A percentile compares a stretch with the other conserved stretches of the same genome.
These are phyloP conservation scores for Taphrina wiesneri DNA, from an alignment of 1,139 yeast genomes.

Conservation along the genomic window DNA sequence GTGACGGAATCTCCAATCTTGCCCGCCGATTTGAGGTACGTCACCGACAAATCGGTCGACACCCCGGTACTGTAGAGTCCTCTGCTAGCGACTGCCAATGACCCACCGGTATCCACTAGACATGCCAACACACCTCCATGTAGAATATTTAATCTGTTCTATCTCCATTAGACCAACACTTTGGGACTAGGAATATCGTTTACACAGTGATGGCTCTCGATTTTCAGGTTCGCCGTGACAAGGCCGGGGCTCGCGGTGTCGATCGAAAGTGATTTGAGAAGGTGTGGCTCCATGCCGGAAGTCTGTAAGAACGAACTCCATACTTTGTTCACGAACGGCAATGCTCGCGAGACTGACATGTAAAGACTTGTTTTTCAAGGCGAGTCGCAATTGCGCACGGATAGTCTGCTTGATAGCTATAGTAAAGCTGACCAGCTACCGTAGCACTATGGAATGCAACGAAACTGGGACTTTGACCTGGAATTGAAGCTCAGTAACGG, in stretches of 20 bases:
- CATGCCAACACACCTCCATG: conserved; percentile 51
- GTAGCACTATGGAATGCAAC: too few species aligned
- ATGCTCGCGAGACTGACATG: conserved; percentile 13
- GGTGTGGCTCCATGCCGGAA: conserved; percentile 48
- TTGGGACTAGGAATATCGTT: background rate
- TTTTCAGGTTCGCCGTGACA: conserved; percentile 25
- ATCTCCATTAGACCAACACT: background rate
- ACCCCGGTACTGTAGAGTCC: conserved; percentile 52
- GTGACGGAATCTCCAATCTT: conserved; percentile 44
- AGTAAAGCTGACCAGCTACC: too few species aligned
- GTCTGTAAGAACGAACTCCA: conserved; percentile 46
- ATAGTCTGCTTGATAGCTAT: too few species aligned
- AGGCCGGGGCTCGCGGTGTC: conserved; percentile 17
- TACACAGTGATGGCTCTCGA: conserved; percentile 27
- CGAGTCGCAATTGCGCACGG: too few species aligned
- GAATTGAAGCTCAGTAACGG: background rate
- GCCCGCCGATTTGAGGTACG: conserved; percentile 50
- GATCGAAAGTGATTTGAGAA: conserved; percentile 40
- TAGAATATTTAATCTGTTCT: conserved; percentile 37
- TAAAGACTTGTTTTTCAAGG: too few species aligned
- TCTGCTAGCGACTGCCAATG: conserved; percentile 50
- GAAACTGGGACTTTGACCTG: too few species aligned
- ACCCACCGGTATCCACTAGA: conserved; percentile 52
- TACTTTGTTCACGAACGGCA: conserved; percentile 41
- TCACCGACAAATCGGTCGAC: conserved; percentile 50